These are phyloP conservation scores for Stephanocyclus meneghinianus DNA, from an alignment of 352 stramenopile genomes.

Conservation along the genomic window DNA sequence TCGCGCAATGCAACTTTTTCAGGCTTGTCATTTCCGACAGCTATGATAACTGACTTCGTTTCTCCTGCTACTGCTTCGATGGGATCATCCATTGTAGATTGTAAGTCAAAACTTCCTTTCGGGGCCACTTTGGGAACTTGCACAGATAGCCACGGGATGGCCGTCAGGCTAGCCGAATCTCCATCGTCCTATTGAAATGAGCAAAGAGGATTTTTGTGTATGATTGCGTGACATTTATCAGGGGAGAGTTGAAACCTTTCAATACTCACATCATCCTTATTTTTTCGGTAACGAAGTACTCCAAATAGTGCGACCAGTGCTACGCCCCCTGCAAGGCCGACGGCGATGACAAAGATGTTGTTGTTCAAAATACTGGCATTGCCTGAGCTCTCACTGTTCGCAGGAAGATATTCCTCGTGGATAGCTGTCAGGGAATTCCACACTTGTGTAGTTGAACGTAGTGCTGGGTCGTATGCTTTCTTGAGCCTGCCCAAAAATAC, in stretches of 20 bases:
- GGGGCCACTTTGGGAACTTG: background rate
- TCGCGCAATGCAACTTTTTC: conserved; percentile 2
- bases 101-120: background rate
- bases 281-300: background rate
- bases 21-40: background rate
- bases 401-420: conserved; percentile 6
- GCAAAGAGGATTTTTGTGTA: background rate
- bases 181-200: background rate
- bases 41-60: conserved; percentile 2
- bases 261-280: background rate
- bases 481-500: background rate
- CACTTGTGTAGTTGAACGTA: conserved; percentile 1
- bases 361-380: background rate
- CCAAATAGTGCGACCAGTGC: background rate
- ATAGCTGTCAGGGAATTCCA: background rate
- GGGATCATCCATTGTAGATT: conserved; percentile 1
- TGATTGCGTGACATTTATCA: background rate
- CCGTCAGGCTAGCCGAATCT: conserved; percentile 1
- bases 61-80: conserved; percentile 13
- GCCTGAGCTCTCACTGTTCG: background rate
- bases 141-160: conserved; percentile 8
- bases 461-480: background rate
- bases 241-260: background rate
- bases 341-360: background rate
- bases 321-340: background rate